Evolutionary conservation across 1,139 yeast genomes (phyloP).

Genomic region (Saccharomycopsis hybrid): DNA sequence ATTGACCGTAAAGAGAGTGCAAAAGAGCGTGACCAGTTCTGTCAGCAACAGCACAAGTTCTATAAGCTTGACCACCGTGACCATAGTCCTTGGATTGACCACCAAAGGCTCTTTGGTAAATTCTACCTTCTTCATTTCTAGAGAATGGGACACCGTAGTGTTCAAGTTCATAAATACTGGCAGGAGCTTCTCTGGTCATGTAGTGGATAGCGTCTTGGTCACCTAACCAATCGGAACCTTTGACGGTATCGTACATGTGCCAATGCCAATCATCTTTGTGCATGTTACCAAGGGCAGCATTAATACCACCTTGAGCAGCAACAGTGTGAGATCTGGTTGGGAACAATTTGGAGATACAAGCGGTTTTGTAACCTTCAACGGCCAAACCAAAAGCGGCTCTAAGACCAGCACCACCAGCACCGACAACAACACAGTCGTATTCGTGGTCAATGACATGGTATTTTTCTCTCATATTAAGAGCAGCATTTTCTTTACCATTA

Average conservation of each 20-base stretch:
- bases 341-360: conserved; percentile 93
- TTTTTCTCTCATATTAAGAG: conserved; percentile 57
- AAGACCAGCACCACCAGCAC: conserved; percentile 99
- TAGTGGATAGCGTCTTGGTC: conserved; percentile 99
- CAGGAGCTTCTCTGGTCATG: conserved; percentile 98
- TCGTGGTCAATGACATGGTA: conserved; percentile 95
- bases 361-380: conserved; percentile 95
- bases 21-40: conserved; percentile 97
- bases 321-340: conserved; percentile 99
- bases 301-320: conserved; percentile 99
- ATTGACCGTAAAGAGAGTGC: conserved; percentile 95
- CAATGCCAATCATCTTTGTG: conserved; percentile 98
- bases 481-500: conserved; percentile 44
- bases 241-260: conserved; percentile 99
- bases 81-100: conserved; percentile 96
- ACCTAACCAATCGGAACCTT: conserved; percentile 99
- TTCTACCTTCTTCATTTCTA: conserved; percentile 93
- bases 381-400: conserved; percentile 98
- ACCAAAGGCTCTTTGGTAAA: conserved; percentile 98
- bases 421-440: conserved; percentile 95
- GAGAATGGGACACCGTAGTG: conserved; percentile 98
- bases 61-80: conserved; percentile 98
- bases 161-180: conserved; percentile 92
- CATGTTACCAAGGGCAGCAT: conserved; percentile 97
- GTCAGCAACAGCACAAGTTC: conserved; percentile 99